A percentile compares a stretch with the other conserved stretches of the same genome.
phyloP scores from a whole-genome alignment of 768 basidiomycete genomes.

The Gymnopilus junonius region DNA sequence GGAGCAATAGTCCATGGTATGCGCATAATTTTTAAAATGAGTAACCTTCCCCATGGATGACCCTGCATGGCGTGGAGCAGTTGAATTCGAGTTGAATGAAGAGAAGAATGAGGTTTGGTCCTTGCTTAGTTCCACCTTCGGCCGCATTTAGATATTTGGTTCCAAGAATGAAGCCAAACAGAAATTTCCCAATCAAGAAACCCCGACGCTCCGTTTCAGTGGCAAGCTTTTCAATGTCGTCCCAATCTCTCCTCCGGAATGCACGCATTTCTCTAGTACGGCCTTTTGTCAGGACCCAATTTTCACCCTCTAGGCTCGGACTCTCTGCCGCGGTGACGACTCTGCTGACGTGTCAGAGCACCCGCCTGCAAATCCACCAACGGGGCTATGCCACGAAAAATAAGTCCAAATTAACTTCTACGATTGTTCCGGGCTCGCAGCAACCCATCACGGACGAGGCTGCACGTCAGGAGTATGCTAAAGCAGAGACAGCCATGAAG shows the following conservation, averaged over 20 bases:
- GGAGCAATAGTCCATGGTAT: no score
- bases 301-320: neutral
- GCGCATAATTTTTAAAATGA: no score
- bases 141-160: neutral
- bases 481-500: constrained; percentile 67
- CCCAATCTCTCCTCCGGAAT: constrained; percentile 5
- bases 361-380: neutral
- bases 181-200: neutral
- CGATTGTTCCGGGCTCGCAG: constrained; percentile 71
- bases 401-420: constrained; percentile 54
- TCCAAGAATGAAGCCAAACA: neutral
- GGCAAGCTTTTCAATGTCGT: neutral
- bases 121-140: neutral
- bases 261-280: constrained; percentile 3
- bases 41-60: neutral
- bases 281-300: neutral
- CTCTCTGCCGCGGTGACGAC: neutral
- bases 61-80: no score
- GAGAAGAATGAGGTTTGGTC: neutral
- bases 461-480: constrained; percentile 62
- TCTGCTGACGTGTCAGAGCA: neutral
- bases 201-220: neutral
- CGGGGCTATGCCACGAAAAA: constrained; percentile 37
- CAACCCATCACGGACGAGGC: constrained; percentile 58
- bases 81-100: neutral